These are phyloP conservation scores for Globisporangium parvum DNA, from an alignment of 352 stramenopile species.

Conservation along the genomic window DNA sequence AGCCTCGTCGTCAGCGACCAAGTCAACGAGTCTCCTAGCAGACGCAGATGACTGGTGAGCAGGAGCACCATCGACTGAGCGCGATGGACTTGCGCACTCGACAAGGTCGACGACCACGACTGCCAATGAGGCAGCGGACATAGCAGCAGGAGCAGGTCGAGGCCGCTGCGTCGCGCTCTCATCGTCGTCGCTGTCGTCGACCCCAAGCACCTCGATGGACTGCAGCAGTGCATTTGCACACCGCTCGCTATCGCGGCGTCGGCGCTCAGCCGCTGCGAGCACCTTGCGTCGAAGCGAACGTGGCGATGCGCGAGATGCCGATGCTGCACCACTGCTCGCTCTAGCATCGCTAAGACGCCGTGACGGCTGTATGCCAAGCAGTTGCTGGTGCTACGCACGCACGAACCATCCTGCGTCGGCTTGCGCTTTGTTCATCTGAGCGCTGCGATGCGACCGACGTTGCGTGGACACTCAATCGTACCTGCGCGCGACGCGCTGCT, in stretches of 20 bases:
- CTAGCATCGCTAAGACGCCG: slow-evolving; percentile 1
- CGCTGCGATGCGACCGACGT: background rate
- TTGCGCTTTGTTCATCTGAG: background rate
- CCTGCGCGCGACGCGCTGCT: slow-evolving; percentile 32
- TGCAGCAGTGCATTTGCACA: slow-evolving; percentile 19
- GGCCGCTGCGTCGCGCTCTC: background rate
- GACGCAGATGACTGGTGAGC: background rate
- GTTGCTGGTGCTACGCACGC: slow-evolving; percentile 1
- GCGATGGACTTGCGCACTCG: too few species aligned
- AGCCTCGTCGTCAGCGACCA: slow-evolving; percentile 16
- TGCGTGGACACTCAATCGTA: slow-evolving; percentile 2
- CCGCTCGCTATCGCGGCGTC: slow-evolving; percentile 31
- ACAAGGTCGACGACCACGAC: too few species aligned
- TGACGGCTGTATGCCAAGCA: background rate
- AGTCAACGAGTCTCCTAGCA: background rate
- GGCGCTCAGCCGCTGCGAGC: slow-evolving; percentile 47
- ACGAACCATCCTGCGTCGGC: background rate
- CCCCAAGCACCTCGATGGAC: slow-evolving; percentile 29
- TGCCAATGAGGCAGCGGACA: background rate
- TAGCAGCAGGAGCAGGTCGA: background rate
- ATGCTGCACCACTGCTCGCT: background rate
- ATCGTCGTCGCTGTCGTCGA: slow-evolving; percentile 49
- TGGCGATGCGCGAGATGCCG: background rate
- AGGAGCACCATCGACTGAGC: too few species aligned
- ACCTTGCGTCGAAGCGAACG: slow-evolving; percentile 24